Percentiles rank a stretch among this genome's conserved stretches.
These are phyloP conservation scores for Xylariaceae sp. DNA, from an alignment of 2,329 filamentous ascomycete genomes.

Conservation along the genomic window DNA sequence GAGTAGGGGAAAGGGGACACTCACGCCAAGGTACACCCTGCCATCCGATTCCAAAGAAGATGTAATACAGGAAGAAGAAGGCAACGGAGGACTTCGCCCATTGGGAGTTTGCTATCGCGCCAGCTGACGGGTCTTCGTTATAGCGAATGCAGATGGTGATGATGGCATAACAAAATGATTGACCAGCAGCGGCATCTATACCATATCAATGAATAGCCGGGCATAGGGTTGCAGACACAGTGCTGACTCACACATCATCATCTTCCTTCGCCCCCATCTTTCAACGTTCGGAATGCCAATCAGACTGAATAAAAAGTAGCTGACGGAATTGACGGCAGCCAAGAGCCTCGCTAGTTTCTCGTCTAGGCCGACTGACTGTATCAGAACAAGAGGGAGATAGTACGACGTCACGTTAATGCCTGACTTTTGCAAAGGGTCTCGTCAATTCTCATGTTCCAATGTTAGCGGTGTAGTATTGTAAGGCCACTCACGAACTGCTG, in stretches of 20 bases:
- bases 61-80: slow-evolving; percentile 52
- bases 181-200: slow-evolving; percentile 42
- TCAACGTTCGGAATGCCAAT: slow-evolving; percentile 29
- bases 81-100: slow-evolving; percentile 36
- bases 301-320: slow-evolving; percentile 28
- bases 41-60: slow-evolving; percentile 49
- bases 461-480: slow-evolving; percentile 18
- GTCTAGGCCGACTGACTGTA: slow-evolving; percentile 46
- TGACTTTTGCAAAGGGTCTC: neutral
- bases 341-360: slow-evolving; percentile 48
- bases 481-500: neutral
- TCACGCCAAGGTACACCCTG: slow-evolving; percentile 41
- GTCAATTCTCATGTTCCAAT: neutral
- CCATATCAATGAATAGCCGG: neutral
- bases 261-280: slow-evolving; percentile 48
- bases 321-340: slow-evolving; percentile 42
- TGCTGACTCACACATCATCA: slow-evolving; percentile 47
- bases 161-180: slow-evolving; percentile 45
- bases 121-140: slow-evolving; percentile 3
- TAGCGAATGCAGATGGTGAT: slow-evolving; percentile 21
- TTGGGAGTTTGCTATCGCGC: slow-evolving; percentile 6
- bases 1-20: neutral
- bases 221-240: neutral
- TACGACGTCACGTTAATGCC: slow-evolving; percentile 14
- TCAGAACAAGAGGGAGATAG: slow-evolving; percentile 47